phyloP scores from a whole-genome alignment of 495 filamentous ascomycete species.

The Hypoxylon crocopeplum region DNA sequence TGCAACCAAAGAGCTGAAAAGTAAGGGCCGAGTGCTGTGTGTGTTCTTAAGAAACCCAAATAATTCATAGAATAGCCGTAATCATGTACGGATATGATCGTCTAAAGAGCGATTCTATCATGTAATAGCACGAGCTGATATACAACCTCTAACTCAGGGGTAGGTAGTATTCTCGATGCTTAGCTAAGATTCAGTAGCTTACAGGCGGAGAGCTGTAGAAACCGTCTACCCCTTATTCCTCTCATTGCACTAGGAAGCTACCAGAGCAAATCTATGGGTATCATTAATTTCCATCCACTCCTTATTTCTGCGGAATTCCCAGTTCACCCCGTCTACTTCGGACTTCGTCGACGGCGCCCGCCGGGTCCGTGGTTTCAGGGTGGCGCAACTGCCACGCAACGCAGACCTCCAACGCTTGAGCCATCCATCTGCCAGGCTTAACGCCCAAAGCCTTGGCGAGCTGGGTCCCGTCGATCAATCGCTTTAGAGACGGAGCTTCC shows the following conservation, averaged over 20 bases:
- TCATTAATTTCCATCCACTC: conserved; percentile 2
- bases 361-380: conserved; percentile 66
- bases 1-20: too few species aligned
- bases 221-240: too few species aligned
- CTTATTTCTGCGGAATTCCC: conserved; percentile 47
- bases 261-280: conserved; percentile 16
- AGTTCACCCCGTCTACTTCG: conserved; percentile 61
- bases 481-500: conserved; percentile 60
- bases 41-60: too few species aligned
- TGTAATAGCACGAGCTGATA: too few species aligned
- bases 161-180: too few species aligned
- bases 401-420: conserved; percentile 70
- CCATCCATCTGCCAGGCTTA: conserved; percentile 80
- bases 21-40: too few species aligned
- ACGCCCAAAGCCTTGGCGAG: conserved; percentile 66
- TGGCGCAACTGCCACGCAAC: conserved; percentile 88
- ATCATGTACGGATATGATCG: too few species aligned
- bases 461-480: conserved; percentile 69
- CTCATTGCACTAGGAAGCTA: conserved; percentile 3
- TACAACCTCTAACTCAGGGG: too few species aligned
- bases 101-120: too few species aligned
- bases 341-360: conserved; percentile 71
- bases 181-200: too few species aligned
- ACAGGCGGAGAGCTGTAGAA: too few species aligned
- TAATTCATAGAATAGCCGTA: too few species aligned